phyloP scores from a whole-genome alignment of 768 basidiomycete species.

The Leccinum olivaceopallidum region DNA sequence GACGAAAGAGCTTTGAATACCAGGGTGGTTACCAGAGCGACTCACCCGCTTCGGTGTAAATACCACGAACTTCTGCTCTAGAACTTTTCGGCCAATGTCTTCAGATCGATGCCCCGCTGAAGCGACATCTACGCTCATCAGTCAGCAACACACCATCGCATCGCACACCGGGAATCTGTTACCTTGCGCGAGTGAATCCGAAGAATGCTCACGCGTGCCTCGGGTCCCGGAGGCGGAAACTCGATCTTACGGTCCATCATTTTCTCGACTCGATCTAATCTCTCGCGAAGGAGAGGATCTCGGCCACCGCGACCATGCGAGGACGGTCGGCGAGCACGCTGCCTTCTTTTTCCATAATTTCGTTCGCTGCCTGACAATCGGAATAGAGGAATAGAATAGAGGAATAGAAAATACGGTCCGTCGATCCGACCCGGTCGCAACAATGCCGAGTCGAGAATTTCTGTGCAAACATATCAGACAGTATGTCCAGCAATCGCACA shows the following conservation, averaged over 20 bases:
- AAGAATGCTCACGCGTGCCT: slow-evolving; percentile 89
- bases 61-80: slow-evolving; percentile 96
- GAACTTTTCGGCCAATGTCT: slow-evolving; percentile 96
- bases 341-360: slow-evolving; percentile 64
- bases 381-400: not conserved
- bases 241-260: slow-evolving; percentile 37
- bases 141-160: not conserved
- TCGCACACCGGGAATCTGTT: not conserved
- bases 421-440: slow-evolving; percentile 92
- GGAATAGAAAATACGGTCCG: not conserved
- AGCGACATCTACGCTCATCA: slow-evolving; percentile 76
- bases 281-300: slow-evolving; percentile 53
- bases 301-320: slow-evolving; percentile 47
- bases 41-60: slow-evolving; percentile 94
- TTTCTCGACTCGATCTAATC: too few relatives aligned
- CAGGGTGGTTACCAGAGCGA: not conserved
- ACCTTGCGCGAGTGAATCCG: slow-evolving; percentile 61
- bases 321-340: slow-evolving; percentile 51
- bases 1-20: not conserved
- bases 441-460: slow-evolving; percentile 93
- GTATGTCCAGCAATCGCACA: not conserved
- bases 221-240: slow-evolving; percentile 81
- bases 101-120: slow-evolving; percentile 96
- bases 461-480: slow-evolving; percentile 38
- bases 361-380: slow-evolving; percentile 43